Conservation (phyloP, 73 alveolate genomes). For the Urostyla sp. region DNA sequence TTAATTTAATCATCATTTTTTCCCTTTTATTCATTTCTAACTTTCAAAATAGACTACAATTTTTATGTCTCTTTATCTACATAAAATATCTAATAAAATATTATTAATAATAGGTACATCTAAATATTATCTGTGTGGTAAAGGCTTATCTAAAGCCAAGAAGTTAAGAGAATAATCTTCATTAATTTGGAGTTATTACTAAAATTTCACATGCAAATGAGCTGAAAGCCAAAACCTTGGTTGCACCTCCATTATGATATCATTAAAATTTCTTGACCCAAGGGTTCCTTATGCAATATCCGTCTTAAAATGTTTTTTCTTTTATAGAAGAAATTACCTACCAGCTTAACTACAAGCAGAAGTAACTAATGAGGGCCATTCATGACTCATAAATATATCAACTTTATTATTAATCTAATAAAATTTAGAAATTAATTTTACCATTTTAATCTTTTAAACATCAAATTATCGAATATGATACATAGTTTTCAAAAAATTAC, state of each 20-base stretch:
- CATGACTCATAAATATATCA: conserved; percentile 93
- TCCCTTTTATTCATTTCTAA: background rate
- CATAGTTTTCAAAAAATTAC: conserved; percentile 75
- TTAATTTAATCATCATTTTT: conserved; percentile 13
- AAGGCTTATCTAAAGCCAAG: conserved; percentile 79
- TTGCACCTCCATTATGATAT: conserved; percentile 43
- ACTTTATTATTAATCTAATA: conserved; percentile 58
- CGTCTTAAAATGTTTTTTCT: conserved; percentile 56
- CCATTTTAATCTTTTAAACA: conserved; percentile 68
- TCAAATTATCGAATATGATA: conserved; percentile 92
- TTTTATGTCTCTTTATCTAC: background rate
- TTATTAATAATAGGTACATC: background rate
- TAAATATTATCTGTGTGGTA: conserved; percentile 71
- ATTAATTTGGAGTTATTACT: conserved; percentile 51
- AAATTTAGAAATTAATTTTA: conserved; percentile 33
- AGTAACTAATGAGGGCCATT: conserved; percentile 90
- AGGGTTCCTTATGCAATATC: conserved; percentile 52
- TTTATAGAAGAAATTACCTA: conserved; percentile 52
- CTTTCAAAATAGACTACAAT: conserved; percentile 20
- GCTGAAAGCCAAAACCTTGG: conserved; percentile 85
- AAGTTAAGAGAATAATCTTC: conserved; percentile 49
- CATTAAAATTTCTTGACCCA: conserved; percentile 64
- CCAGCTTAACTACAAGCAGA: conserved; percentile 57
- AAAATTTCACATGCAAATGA: conserved; percentile 79
- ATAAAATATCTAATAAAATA: background rate